phyloP scores from a whole-genome alignment of 306 rosid genomes.

The Argentina anserina region DNA sequence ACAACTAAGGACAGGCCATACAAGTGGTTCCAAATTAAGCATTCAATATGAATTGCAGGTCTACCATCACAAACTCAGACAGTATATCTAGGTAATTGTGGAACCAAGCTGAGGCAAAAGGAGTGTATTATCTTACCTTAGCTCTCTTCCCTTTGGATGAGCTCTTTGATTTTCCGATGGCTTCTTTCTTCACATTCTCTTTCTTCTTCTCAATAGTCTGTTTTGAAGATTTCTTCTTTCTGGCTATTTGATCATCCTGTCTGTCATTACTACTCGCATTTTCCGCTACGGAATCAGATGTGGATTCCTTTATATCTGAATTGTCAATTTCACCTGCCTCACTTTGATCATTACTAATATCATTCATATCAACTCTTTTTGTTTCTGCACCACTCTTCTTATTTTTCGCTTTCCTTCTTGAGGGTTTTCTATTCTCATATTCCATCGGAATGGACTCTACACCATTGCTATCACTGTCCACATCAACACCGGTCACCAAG shows the following conservation, averaged over 20 bases:
- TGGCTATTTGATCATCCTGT: slow-evolving; percentile 35
- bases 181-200: slow-evolving; percentile 44
- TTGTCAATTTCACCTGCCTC: slow-evolving; percentile 27
- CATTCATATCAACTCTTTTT: slow-evolving; percentile 20
- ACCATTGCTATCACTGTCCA: slow-evolving; percentile 42
- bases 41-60: neutral
- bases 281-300: slow-evolving; percentile 28
- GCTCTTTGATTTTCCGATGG: slow-evolving; percentile 40
- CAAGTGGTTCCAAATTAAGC: neutral
- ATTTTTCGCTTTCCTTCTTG: slow-evolving; percentile 57
- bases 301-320: slow-evolving; percentile 38
- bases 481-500: slow-evolving; percentile 18
- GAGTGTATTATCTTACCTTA: slow-evolving; percentile 47
- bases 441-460: slow-evolving; percentile 34
- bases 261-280: slow-evolving; percentile 24
- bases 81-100: neutral
- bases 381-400: slow-evolving; percentile 41
- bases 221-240: slow-evolving; percentile 41
- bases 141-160: slow-evolving; percentile 67
- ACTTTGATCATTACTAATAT: slow-evolving; percentile 16
- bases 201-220: slow-evolving; percentile 42
- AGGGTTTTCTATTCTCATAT: slow-evolving; percentile 42
- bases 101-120: neutral
- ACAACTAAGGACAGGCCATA: too few species aligned
- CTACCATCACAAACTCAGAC: neutral